phyloP scores from a whole-genome alignment of 352 stramenopile species.

The Salisapilia sapeloensis region DNA sequence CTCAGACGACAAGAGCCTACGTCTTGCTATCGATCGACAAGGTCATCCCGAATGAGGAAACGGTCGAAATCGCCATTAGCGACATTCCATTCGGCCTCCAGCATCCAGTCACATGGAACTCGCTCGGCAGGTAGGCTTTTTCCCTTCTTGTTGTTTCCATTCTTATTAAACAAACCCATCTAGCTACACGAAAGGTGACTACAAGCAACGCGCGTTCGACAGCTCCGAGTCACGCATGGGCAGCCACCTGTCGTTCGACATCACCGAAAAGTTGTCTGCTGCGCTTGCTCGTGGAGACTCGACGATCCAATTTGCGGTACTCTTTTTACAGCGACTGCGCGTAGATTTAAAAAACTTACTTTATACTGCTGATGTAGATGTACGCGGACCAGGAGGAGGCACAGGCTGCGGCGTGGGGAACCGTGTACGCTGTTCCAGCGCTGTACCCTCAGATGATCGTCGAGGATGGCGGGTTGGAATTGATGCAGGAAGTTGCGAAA shows the following conservation, averaged over 20 bases:
- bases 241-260: slow-evolving; percentile 56
- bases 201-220: slow-evolving; percentile 33
- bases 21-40: slow-evolving; percentile 53
- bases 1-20: slow-evolving; percentile 44
- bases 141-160: neutral
- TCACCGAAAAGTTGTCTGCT: slow-evolving; percentile 51
- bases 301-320: slow-evolving; percentile 36
- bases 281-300: slow-evolving; percentile 24
- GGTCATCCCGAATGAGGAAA: slow-evolving; percentile 15
- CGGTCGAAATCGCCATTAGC: slow-evolving; percentile 31
- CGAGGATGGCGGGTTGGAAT: slow-evolving; percentile 57
- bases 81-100: slow-evolving; percentile 17
- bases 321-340: too few relatives aligned
- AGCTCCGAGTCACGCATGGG: slow-evolving; percentile 26
- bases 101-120: slow-evolving; percentile 54
- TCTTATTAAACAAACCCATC: neutral
- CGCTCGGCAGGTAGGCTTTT: slow-evolving; percentile 15
- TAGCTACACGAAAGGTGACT: slow-evolving; percentile 13
- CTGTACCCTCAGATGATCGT: slow-evolving; percentile 69
- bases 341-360: too few relatives aligned
- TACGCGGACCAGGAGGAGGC: slow-evolving; percentile 27
- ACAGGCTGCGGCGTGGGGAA: slow-evolving; percentile 32
- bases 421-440: slow-evolving; percentile 33
- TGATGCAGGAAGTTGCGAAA: slow-evolving; percentile 67
- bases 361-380: slow-evolving; percentile 13